These are phyloP conservation scores for Pezicula radicicola DNA, from an alignment of 2,329 filamentous ascomycete species.

Conservation along the genomic window DNA sequence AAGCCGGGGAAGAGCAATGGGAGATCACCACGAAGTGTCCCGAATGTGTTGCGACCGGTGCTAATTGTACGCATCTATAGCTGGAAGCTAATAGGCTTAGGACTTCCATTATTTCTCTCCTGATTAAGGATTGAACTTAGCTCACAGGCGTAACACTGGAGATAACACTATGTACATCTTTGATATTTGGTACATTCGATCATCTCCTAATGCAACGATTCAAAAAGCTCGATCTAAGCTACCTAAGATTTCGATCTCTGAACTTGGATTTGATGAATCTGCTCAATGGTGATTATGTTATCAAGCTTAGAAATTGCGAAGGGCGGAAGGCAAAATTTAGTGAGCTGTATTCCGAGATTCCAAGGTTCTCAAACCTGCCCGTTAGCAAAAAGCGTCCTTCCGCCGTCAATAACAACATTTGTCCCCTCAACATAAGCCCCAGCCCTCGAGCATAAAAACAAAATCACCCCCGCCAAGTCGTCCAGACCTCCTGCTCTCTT, in stretches of 20 bases:
- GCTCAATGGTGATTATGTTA: no score
- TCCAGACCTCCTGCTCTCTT: constrained; percentile 34
- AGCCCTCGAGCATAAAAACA: constrained; percentile 39
- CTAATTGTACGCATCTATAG: neutral
- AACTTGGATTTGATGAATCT: no score
- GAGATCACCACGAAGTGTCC: neutral
- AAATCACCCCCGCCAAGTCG: constrained; percentile 39
- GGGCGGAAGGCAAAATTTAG: no score
- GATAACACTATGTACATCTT: no score
- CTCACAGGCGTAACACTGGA: no score
- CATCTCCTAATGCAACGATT: neutral
- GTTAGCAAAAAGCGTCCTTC: constrained; percentile 36
- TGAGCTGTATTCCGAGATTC: neutral
- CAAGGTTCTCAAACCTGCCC: constrained; percentile 26
- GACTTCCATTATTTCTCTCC: no score
- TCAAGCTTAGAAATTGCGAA: no score
- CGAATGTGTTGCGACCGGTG: neutral
- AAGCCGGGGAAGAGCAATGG: neutral
- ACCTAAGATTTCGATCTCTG: no score
- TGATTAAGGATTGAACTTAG: no score
- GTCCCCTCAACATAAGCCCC: constrained; percentile 38
- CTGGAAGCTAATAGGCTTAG: no score
- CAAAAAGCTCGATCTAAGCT: neutral
- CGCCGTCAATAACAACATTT: constrained; percentile 37
- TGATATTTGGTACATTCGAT: no score